A percentile compares a stretch with the other conserved stretches of the same genome.
phyloP scores from a whole-genome alignment of 108 stramenopile species.

The Aureococcus anophagefferens region DNA sequence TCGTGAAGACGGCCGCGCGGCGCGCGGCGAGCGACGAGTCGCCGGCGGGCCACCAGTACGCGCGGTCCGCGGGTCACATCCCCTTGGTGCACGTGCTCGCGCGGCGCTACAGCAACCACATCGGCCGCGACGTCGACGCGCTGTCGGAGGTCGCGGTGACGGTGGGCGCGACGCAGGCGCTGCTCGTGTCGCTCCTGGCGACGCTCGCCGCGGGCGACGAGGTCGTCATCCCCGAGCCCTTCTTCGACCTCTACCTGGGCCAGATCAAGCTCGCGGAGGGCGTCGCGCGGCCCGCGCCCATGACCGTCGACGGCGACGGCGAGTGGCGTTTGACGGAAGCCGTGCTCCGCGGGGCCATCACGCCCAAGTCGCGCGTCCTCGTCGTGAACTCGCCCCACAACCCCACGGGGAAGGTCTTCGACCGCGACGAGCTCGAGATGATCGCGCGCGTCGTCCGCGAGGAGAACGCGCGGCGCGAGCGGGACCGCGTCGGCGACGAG shows the following conservation, averaged over 20 bases:
- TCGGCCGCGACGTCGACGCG: conserved; percentile 62
- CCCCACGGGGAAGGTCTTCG: conserved; percentile 94
- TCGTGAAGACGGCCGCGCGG: conserved; percentile 57
- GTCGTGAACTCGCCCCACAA: conserved; percentile 97
- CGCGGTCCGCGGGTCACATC: conserved; percentile 85
- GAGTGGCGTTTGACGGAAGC: conserved; percentile 72
- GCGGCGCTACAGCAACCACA: conserved; percentile 68
- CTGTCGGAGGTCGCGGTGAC: conserved; percentile 80
- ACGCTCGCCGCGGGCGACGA: conserved; percentile 75
- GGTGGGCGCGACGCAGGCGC: conserved; percentile 83
- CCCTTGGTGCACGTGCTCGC: conserved; percentile 74
- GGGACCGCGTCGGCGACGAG: not conserved
- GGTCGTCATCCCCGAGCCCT: conserved; percentile 91
- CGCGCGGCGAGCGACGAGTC: conserved; percentile 51
- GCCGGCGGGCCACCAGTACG: conserved; percentile 80
- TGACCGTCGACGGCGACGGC: conserved; percentile 42
- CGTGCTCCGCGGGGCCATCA: conserved; percentile 57
- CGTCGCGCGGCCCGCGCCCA: conserved; percentile 61
- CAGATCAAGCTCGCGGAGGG: conserved; percentile 76
- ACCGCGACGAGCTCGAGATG: conserved; percentile 66
- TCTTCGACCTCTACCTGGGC: conserved; percentile 84
- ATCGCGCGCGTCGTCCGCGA: conserved; percentile 57
- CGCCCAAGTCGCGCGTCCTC: conserved; percentile 72
- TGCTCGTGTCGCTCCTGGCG: conserved; percentile 67
- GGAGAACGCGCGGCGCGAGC: not conserved